Conservation (phyloP, 2,329 filamentous ascomycete species). For the Pseudogymnoascus verrucosus region DNA sequence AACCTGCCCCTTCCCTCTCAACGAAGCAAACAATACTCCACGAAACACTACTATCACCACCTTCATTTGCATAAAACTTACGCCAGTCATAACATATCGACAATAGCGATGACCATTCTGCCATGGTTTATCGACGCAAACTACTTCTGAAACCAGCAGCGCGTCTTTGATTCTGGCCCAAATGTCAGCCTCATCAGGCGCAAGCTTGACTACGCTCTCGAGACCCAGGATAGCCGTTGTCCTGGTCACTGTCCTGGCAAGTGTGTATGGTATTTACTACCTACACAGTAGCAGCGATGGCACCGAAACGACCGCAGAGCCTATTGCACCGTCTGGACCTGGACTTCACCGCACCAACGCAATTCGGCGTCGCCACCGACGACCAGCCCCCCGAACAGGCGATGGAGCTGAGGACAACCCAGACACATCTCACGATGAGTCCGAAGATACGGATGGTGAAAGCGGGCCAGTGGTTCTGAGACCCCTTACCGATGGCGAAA, state of each 20-base stretch:
- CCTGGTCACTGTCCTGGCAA: slow-evolving; percentile 46
- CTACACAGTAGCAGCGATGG: slow-evolving; percentile 38
- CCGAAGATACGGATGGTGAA: slow-evolving; percentile 27
- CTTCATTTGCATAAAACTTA: not conserved
- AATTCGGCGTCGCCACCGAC: slow-evolving; percentile 42
- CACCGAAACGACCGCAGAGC: slow-evolving; percentile 15
- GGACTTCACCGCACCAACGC: slow-evolving; percentile 59
- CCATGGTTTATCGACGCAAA: slow-evolving; percentile 1
- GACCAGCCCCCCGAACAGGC: slow-evolving; percentile 16
- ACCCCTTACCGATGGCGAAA: slow-evolving; percentile 26
- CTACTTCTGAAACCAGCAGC: not conserved
- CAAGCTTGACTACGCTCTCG: slow-evolving; percentile 44
- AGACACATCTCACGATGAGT: slow-evolving; percentile 29
- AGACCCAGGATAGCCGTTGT: slow-evolving; percentile 49
- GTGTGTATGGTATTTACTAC: slow-evolving; percentile 50
- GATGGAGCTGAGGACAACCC: slow-evolving; percentile 33
- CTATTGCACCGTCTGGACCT: not conserved
- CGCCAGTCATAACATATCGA: not conserved
- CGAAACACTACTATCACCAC: not conserved
- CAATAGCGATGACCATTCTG: not conserved
- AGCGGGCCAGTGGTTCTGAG: slow-evolving; percentile 19
- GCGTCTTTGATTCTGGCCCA: not conserved
- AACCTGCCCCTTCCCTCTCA: not conserved
- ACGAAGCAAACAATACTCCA: not conserved
- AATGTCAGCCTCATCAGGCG: slow-evolving; percentile 35